Evolutionary conservation across 2,329 filamentous ascomycete species (phyloP), one percentile per base, ranked within the genome.

Genomic region (Trichophaea hybrida): DNA sequence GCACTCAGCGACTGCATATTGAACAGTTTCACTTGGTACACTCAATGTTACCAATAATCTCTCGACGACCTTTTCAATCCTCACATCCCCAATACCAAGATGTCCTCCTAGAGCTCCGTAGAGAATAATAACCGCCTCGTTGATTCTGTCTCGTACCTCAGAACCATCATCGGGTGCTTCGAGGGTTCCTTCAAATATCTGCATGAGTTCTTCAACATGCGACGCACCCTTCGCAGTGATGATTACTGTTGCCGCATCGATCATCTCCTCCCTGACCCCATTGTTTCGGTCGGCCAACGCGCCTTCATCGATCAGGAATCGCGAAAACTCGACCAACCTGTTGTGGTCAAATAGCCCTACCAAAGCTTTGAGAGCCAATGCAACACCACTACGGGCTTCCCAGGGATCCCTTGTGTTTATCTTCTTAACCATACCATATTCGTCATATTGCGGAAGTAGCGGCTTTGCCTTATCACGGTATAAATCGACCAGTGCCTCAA

Each of bases 51-150:
- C 81, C 59, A 98, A 78, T 24, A 98, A 77, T 63, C 89, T 82
- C 67, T 91, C 84, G 55, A 98, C 84, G 50, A 98, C 93, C 59
- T 85, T 83, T 0, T 90, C 88, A 53, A 97, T 81, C 68, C 94
- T 90, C 65, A 82, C 75, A 71, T 98, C 93, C n/a, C 89, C 88
- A 6, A 82, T 74, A 66, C 86, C 81, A 61, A 98, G 75, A 75
- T 98, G 93, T 55, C 87, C 83, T 48, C 90, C 93, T 40, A 98
- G 75, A 55, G 94, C 91, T 70, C 93, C 93, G 68, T 98, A 98
- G 71, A 98, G 85, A 68, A 98, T 93, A 67, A 98, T 90, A 56
- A 98, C 90, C 15, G 94, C 93, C 73, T 98, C 93, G 67, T 96
- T 96, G 64, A 97, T 86, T 61, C 88, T 81, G 72, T 98, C 94